Evolutionary conservation across 768 basidiomycete genomes (phyloP).

Genomic region (Mycena metata): DNA sequence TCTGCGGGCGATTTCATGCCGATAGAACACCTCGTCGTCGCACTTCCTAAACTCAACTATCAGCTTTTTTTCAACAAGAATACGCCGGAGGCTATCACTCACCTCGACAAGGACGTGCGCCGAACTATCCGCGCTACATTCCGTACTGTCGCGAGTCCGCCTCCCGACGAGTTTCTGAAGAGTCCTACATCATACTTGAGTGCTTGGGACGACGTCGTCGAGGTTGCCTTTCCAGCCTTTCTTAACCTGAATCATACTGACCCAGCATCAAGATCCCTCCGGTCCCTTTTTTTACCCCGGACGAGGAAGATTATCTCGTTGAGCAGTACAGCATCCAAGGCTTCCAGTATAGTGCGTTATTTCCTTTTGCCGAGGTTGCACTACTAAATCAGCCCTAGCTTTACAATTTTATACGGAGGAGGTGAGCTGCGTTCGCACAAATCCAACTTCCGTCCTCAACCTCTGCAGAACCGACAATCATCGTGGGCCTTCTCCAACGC

Average conservation of each 20-base stretch:
- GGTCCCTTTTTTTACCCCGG: constrained; percentile 68
- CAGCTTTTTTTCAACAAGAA: constrained; percentile 72
- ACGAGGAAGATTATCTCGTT: constrained; percentile 80
- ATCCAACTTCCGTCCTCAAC: not conserved
- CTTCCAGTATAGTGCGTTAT: constrained; percentile 70
- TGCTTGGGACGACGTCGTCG: constrained; percentile 63
- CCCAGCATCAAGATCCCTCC: constrained; percentile 63
- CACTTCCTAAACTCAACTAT: constrained; percentile 70
- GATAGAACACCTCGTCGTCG: constrained; percentile 52
- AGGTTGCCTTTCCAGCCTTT: constrained; percentile 46
- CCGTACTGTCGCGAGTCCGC: constrained; percentile 65
- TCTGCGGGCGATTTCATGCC: constrained; percentile 62
- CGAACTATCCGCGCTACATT: constrained; percentile 71
- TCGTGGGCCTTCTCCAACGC: constrained; percentile 56
- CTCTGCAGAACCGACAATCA: constrained; percentile 54
- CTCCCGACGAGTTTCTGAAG: constrained; percentile 68
- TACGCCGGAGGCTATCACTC: constrained; percentile 61
- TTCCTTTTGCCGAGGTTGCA: not conserved
- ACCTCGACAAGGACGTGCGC: constrained; percentile 69
- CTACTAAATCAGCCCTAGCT: constrained; percentile 53
- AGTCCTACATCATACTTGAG: constrained; percentile 63
- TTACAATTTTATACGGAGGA: constrained; percentile 74
- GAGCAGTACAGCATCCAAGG: constrained; percentile 70
- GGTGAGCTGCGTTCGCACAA: constrained; percentile 47
- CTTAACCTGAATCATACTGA: constrained; percentile 12